Base-by-base conservation (phyloP, 108 stramenopile genomes). In the Cyclotella baltica region DNA sequence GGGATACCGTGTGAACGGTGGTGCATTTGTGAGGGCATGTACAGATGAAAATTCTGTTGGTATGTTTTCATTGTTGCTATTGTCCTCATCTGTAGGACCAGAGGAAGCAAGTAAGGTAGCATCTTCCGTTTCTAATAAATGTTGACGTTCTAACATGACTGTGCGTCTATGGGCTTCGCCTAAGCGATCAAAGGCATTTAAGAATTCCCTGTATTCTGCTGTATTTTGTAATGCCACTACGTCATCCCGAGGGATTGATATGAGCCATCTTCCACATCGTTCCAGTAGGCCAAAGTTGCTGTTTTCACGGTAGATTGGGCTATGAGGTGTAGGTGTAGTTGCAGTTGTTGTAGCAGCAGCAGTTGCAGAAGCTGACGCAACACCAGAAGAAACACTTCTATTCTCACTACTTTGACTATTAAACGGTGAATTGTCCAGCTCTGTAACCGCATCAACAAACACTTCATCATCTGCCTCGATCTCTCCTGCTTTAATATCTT, bases 221-320 rank as follows among this genome's bases (percentile, higher is more conserved):
- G 89, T 90, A 48, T 87, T 73, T 64, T 87, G 86, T 8, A 92
- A 75, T 11, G 67, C 83, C 13, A 72, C 63, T 47, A 88, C 71
- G 68, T 92, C 91, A 65, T 90, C 88, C 1, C 91, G 78, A 40
- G 91, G 91, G 37, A 92, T 90, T 9, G 87, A 84, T 47, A 78
- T 75, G 2, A 92, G 73, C 91, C 91, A 92, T 38, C 77, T 71
- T 16, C 90, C 90, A 64, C 79, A 88, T 40, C 82, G 58, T 79
- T 92, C 90, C 33, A 92, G 80, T 33, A 85, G 86, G 46, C 86
- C 89, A 33, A 53, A 72, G 71, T 79, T 72, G 55, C 77, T 65
- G 31, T 56, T 62, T 22, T 52, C 28, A 15, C 34, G 37, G 58
- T 46, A 40, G 3, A 27, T 19, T n/a, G 4, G 28, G 19, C 56